Evolutionary conservation across 2,329 filamentous ascomycete species (phyloP).

Genomic region (Pseudocercospora musae): DNA sequence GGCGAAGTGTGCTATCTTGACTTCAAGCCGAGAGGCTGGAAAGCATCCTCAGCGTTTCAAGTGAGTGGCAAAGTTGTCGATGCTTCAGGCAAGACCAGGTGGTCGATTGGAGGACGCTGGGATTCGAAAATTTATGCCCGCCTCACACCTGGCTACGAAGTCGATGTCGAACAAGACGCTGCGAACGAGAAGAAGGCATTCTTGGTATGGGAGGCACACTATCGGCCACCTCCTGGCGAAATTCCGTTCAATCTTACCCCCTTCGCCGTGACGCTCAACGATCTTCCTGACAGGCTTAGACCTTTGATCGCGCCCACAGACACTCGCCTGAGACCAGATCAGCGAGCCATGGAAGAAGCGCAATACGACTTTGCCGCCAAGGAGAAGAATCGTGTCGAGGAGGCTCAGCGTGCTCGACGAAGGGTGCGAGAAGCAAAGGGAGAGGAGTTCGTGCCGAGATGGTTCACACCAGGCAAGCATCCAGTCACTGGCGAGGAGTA

Average conservation of each 20-base stretch:
- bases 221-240: constrained; percentile 61
- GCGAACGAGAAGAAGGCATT: constrained; percentile 62
- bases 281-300: constrained; percentile 75
- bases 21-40: constrained; percentile 96
- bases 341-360: constrained; percentile 98
- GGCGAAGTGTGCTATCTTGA: constrained; percentile 86
- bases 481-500: constrained; percentile 81
- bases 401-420: constrained; percentile 78
- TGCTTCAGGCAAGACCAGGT: constrained; percentile 71
- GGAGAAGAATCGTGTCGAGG: constrained; percentile 93
- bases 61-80: constrained; percentile 84
- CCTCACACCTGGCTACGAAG: constrained; percentile 86
- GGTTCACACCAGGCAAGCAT: constrained; percentile 74
- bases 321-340: constrained; percentile 86
- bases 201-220: constrained; percentile 88
- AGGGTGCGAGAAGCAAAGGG: constrained; percentile 70
- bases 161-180: constrained; percentile 54
- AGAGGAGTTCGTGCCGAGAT: constrained; percentile 77
- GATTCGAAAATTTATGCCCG: constrained; percentile 96
- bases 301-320: constrained; percentile 86
- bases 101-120: constrained; percentile 92
- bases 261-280: constrained; percentile 92
- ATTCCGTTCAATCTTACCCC: constrained; percentile 98
- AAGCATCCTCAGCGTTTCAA: constrained; percentile 85
- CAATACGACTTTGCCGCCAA: constrained; percentile 88